Conservation (phyloP, 192 early-diverging fungal species). For the Gryganskiella cystojenkinii region DNA sequence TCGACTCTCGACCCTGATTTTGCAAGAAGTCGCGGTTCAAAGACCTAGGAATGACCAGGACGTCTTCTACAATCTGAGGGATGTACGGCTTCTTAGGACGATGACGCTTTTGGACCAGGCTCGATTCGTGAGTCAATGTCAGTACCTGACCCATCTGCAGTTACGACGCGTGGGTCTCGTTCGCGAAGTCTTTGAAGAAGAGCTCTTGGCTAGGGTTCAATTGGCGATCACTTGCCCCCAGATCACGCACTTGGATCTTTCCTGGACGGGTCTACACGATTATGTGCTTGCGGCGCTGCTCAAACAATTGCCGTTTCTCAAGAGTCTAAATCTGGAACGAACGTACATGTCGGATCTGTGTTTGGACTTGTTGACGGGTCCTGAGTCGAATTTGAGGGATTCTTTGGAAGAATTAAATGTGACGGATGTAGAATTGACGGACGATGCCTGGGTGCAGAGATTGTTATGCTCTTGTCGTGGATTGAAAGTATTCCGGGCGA, state of each 20-base stretch:
- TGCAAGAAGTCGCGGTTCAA: not conserved
- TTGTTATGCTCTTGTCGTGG: constrained; percentile 17
- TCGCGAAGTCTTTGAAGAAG: not conserved
- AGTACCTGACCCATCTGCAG: constrained; percentile 28
- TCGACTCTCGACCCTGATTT: constrained; percentile 6
- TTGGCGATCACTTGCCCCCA: constrained; percentile 3
- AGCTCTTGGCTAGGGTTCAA: not conserved
- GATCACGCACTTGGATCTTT: constrained; percentile 29
- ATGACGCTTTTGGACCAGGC: constrained; percentile 16
- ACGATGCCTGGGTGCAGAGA: constrained; percentile 9
- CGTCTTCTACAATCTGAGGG: constrained; percentile 19
- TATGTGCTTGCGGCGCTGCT: constrained; percentile 17
- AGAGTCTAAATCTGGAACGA: constrained; percentile 1
- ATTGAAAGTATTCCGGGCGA: constrained; percentile 17
- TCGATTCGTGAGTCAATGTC: constrained; percentile 25
- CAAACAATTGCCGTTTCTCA: not conserved
- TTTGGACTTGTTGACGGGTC: not conserved
- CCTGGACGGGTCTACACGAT: constrained; percentile 20
- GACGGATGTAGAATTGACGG: constrained; percentile 1
- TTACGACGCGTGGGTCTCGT: constrained; percentile 12
- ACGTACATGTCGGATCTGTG: constrained; percentile 5
- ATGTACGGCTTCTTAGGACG: constrained; percentile 5
- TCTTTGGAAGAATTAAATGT: constrained; percentile 13
- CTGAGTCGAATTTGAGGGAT: not conserved
- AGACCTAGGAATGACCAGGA: not conserved